A percentile compares a stretch with the other conserved stretches of the same genome.
Conservation (phyloP, 1,284 basidiomycete species). For the Marasmius sp. region DNA sequence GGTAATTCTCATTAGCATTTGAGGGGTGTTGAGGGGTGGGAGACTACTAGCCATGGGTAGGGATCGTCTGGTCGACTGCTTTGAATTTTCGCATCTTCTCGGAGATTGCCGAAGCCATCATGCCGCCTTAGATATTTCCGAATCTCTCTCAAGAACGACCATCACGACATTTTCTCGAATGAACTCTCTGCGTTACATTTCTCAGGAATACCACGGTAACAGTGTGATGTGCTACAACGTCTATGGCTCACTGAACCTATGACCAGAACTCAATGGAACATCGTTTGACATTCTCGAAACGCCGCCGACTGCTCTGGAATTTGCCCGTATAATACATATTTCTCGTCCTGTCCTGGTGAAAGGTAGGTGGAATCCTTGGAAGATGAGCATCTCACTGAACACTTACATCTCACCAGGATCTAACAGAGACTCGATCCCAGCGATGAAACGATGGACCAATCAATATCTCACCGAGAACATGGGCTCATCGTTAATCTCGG, state of each 20-base stretch:
- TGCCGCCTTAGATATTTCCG: background rate
- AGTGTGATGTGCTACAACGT: too few relatives aligned
- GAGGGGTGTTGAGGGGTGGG: too few relatives aligned
- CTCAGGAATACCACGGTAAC: conserved; percentile 55
- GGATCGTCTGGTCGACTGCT: too few relatives aligned
- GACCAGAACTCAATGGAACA: conserved; percentile 64
- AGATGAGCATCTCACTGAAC: conserved; percentile 2
- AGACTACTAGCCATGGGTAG: too few relatives aligned
- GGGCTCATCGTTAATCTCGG: conserved; percentile 57
- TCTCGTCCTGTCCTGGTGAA: conserved; percentile 80
- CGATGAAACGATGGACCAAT: conserved; percentile 56
- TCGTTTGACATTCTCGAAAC: conserved; percentile 51
- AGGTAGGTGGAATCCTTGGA: conserved; percentile 38
- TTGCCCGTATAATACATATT: conserved; percentile 69
- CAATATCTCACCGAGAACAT: conserved; percentile 59
- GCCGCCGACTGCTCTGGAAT: conserved; percentile 72
- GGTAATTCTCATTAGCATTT: too few relatives aligned
- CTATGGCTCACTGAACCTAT: too few relatives aligned
- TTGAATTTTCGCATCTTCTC: too few relatives aligned
- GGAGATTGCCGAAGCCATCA: too few relatives aligned
- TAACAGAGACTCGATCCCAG: conserved; percentile 29
- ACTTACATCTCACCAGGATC: conserved; percentile 31
- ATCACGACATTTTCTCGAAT: background rate
- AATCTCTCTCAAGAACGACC: background rate
- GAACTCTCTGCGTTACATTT: conserved; percentile 36